Evolutionary conservation across 2,329 filamentous ascomycete species (phyloP).

Genomic region (Cyclaneusma minus): DNA sequence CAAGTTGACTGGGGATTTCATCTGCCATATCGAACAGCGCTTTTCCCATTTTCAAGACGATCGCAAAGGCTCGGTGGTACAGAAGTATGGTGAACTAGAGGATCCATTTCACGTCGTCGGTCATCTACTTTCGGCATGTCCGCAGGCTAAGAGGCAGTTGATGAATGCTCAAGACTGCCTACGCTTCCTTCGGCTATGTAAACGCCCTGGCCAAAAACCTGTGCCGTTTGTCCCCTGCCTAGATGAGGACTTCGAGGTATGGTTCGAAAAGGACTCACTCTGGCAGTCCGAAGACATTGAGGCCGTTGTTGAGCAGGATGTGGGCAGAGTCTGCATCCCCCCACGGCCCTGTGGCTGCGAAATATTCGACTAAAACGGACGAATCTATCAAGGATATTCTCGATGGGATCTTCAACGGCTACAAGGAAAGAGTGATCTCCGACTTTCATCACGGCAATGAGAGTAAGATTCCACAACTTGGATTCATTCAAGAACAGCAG

Average conservation of each 20-base stretch:
- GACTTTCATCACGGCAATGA: slow-evolving; percentile 4
- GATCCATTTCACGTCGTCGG: slow-evolving; percentile 1
- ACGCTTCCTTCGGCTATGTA: slow-evolving; percentile 18
- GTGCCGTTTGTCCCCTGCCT: slow-evolving; percentile 20
- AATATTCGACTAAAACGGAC: slow-evolving; percentile 9
- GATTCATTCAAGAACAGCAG: too few species aligned
- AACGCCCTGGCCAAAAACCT: slow-evolving; percentile 18
- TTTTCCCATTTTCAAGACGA: too few species aligned
- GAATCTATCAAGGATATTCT: slow-evolving; percentile 16
- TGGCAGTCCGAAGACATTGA: slow-evolving; percentile 24
- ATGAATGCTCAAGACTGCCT: slow-evolving; percentile 11
- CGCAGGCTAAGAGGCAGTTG: slow-evolving; percentile 7
- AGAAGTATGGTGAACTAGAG: slow-evolving; percentile 2
- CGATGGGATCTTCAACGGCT: slow-evolving; percentile 9
- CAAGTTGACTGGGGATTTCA: slow-evolving; percentile 12
- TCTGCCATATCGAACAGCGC: background rate
- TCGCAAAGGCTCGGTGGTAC: slow-evolving; percentile 1
- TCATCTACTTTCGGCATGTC: slow-evolving; percentile 3
- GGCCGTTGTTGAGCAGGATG: slow-evolving; percentile 20
- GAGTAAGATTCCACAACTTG: slow-evolving; percentile 2
- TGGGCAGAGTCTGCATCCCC: slow-evolving; percentile 19
- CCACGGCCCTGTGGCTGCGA: slow-evolving; percentile 21
- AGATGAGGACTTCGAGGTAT: slow-evolving; percentile 21
- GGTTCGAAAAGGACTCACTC: slow-evolving; percentile 25
- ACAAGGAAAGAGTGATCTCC: slow-evolving; percentile 1